Base-by-base conservation (phyloP, 257 asterid species). In the Fraxinus pennsylvanica region DNA sequence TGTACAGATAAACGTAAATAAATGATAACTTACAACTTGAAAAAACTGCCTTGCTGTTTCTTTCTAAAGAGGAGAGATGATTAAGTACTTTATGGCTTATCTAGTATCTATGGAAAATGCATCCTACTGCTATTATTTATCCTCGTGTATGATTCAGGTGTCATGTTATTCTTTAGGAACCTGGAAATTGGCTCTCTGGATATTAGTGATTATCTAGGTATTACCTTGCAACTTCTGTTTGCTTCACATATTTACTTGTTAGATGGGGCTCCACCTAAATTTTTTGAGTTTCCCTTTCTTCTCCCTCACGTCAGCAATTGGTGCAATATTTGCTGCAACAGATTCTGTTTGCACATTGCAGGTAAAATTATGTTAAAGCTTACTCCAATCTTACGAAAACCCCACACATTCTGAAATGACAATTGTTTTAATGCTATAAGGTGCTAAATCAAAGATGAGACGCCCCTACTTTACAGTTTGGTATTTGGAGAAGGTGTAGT, bases 261-360 rank as follows among this genome's bases (percentile, higher is more conserved):
- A 63, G 19, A 63, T 10, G 14, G 61, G 33, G 69, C 69, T 27
- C 33, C 35, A 27, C 17, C 35, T 25, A 63, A 25, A n/a, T 39
- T 50, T 41, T 71, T 47, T 17, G 50, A 66, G 70, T n/a, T 79
- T 35, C 74, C 45, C 5, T 0, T 13, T 54, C 39, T 67, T 13
- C 32, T 6, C 19, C 45, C 17, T 9, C 36, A 17, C 72, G 66
- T 72, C 59, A 86, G 90, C 90, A 67, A 82, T 84, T 71, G 90
- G 88, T 59, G 88, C 88, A 59, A 86, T 84, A 74, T 86, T 86
- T 76, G 80, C 90, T 61, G 90, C 90, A 57, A 86, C 90, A 65
- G 90, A 86, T 82, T 86, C 90, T 75, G 88, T 86, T 45, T 86
- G 90, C 83, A 86, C 90, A 15, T 84, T 86, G 86, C 88, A 84